Evolutionary conservation across 2,329 filamentous ascomycete genomes (phyloP).

Genomic region (Fusarium guadeloupense): DNA sequence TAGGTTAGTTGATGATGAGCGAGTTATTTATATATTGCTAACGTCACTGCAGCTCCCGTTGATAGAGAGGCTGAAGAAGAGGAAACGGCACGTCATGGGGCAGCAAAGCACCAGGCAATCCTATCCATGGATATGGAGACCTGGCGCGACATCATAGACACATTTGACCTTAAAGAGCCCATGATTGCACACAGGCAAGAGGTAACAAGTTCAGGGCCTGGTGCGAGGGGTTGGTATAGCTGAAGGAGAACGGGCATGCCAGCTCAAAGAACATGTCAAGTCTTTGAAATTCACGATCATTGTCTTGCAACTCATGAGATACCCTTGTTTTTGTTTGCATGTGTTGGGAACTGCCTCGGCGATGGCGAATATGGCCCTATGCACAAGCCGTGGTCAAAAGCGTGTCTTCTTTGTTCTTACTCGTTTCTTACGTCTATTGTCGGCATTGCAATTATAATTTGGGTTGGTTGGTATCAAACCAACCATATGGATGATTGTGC

Average conservation of each 20-base stretch:
- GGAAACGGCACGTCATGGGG: constrained; percentile 58
- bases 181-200: constrained; percentile 87
- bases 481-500: constrained; percentile 12
- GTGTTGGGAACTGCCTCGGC: constrained; percentile 6
- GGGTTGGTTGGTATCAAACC: neutral
- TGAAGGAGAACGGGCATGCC: constrained; percentile 44
- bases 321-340: constrained; percentile 6
- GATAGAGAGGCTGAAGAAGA: constrained; percentile 56
- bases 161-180: constrained; percentile 78
- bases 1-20: constrained; percentile 68
- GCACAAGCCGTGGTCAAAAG: constrained; percentile 7
- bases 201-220: constrained; percentile 59
- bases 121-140: constrained; percentile 86
- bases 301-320: constrained; percentile 10
- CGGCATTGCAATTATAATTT: neutral
- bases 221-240: constrained; percentile 72
- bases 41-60: constrained; percentile 47
- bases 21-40: neutral
- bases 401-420: constrained; percentile 22
- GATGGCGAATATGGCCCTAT: constrained; percentile 7
- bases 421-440: neutral
- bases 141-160: constrained; percentile 81
- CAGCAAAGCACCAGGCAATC: constrained; percentile 83
- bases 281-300: neutral
- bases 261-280: constrained; percentile 1